A percentile compares a stretch with the other conserved stretches of the same genome.
Evolutionary conservation across 2,329 filamentous ascomycete genomes (phyloP).

Genomic region (Penicillium expansum): DNA sequence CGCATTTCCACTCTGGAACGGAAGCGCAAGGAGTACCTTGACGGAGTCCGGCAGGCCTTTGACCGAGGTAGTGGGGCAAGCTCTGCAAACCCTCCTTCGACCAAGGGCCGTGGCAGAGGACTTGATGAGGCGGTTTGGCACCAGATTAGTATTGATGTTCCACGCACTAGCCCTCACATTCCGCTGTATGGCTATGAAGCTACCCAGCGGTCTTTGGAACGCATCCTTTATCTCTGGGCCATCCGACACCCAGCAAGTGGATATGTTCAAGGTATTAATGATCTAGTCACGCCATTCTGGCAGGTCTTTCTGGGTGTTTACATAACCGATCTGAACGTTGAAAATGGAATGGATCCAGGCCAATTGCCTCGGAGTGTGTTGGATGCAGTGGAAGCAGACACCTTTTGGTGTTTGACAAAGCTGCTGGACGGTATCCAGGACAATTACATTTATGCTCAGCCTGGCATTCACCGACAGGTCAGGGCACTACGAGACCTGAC

Average conservation of each 20-base stretch:
- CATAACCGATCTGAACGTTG: constrained; percentile 89
- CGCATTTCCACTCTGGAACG: constrained; percentile 85
- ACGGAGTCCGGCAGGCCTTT: constrained; percentile 74
- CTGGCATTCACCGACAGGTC: constrained; percentile 93
- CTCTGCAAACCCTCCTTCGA: constrained; percentile 43
- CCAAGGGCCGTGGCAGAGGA: constrained; percentile 62
- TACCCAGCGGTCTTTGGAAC: constrained; percentile 88
- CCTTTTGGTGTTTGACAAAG: constrained; percentile 98
- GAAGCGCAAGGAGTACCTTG: constrained; percentile 94
- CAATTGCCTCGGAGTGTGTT: constrained; percentile 86
- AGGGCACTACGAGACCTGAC: constrained; percentile 84
- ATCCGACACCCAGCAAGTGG: constrained; percentile 95
- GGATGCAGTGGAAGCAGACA: constrained; percentile 95
- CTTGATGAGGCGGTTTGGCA: constrained; percentile 98
- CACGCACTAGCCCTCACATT: constrained; percentile 92
- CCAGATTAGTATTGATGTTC: constrained; percentile 98
- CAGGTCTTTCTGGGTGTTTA: constrained; percentile 95
- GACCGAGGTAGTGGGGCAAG: constrained; percentile 51
- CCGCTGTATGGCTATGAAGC: constrained; percentile 94
- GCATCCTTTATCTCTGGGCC: constrained; percentile 96
- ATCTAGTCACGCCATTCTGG: constrained; percentile 96
- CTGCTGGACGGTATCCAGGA: constrained; percentile 98
- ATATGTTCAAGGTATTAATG: constrained; percentile 98
- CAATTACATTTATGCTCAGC: constrained; percentile 97
- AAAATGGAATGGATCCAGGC: constrained; percentile 93